Evolutionary conservation across 2,329 filamentous ascomycete genomes (phyloP).

Genomic region (Curvularia verruculosa): DNA sequence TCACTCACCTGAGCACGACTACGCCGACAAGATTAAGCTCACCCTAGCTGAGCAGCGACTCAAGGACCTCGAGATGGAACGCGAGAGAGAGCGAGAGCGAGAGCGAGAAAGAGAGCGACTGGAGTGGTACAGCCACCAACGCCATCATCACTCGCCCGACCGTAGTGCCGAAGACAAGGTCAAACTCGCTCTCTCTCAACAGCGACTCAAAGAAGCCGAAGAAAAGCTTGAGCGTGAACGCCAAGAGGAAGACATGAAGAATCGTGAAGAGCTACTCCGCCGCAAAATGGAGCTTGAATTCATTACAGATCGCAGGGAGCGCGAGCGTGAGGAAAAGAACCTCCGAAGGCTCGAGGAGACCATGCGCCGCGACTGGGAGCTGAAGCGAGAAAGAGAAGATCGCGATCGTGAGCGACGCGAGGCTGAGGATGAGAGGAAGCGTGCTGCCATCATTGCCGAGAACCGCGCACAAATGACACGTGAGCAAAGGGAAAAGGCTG

Average conservation of each 20-base stretch:
- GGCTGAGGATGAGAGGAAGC: slow-evolving; percentile 49
- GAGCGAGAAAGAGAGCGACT: slow-evolving; percentile 35
- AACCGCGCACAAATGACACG: slow-evolving; percentile 47
- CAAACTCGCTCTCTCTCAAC: slow-evolving; percentile 44
- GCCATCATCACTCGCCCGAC: slow-evolving; percentile 18
- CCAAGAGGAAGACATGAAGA: slow-evolving; percentile 42
- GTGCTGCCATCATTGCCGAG: slow-evolving; percentile 47
- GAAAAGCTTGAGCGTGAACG: slow-evolving; percentile 44
- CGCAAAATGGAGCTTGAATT: slow-evolving; percentile 46
- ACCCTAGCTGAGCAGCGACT: slow-evolving; percentile 14
- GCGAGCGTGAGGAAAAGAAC: slow-evolving; percentile 37
- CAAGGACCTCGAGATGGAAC: slow-evolving; percentile 11
- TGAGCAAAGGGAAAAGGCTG: slow-evolving; percentile 27
- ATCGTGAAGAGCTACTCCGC: slow-evolving; percentile 47
- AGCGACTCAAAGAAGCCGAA: slow-evolving; percentile 46
- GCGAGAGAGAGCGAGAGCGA: slow-evolving; percentile 32
- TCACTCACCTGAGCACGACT: slow-evolving; percentile 8
- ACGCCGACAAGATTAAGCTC: slow-evolving; percentile 14
- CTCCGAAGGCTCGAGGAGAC: slow-evolving; percentile 38
- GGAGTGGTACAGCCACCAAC: neutral
- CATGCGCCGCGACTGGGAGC: slow-evolving; percentile 41
- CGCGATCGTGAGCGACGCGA: slow-evolving; percentile 47
- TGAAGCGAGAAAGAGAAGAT: slow-evolving; percentile 39
- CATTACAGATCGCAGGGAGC: slow-evolving; percentile 44
- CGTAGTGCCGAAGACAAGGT: slow-evolving; percentile 32